phyloP scores from a whole-genome alignment of 2,329 filamentous ascomycete genomes.

The Penicillium sclerotigenum region DNA sequence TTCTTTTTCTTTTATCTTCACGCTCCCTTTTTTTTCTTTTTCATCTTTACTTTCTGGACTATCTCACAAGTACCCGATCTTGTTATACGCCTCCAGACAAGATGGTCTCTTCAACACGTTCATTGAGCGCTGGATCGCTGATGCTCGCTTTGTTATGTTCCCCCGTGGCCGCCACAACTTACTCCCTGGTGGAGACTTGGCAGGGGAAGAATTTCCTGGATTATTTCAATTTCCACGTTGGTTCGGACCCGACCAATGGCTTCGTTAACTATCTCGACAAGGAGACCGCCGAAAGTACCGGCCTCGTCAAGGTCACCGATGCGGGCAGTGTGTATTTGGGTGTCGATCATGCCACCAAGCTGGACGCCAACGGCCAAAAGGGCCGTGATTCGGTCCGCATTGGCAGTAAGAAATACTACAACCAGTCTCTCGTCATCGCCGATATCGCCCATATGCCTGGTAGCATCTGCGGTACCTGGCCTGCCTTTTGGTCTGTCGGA shows the following conservation, averaged over 20 bases:
- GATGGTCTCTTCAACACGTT: constrained; percentile 30
- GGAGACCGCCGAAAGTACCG: constrained; percentile 35
- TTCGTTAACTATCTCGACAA: constrained; percentile 51
- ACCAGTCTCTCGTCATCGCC: constrained; percentile 47
- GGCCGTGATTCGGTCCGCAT: constrained; percentile 48
- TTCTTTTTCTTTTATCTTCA: constrained; percentile 8
- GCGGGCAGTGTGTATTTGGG: constrained; percentile 43
- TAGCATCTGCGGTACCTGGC: constrained; percentile 51
- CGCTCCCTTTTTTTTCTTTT: constrained; percentile 2
- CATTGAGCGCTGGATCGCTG: constrained; percentile 33
- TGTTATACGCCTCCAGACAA: constrained; percentile 1
- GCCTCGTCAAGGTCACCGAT: constrained; percentile 36
- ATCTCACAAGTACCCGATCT: not conserved
- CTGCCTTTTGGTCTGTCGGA: constrained; percentile 48
- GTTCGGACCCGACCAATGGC: constrained; percentile 49
- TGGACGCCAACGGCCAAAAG: constrained; percentile 32
- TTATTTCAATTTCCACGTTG: constrained; percentile 50
- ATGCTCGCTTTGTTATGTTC: constrained; percentile 29
- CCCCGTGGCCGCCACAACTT: constrained; percentile 27
- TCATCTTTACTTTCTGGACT: not conserved
- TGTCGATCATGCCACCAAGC: constrained; percentile 41
- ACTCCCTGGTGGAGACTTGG: constrained; percentile 44
- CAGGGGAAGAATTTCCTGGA: constrained; percentile 49
- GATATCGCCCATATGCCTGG: constrained; percentile 51
- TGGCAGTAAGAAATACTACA: constrained; percentile 44